These are phyloP conservation scores for Bruguiera sexangula DNA, from an alignment of 345 rosid genomes.

Conservation along the genomic window DNA sequence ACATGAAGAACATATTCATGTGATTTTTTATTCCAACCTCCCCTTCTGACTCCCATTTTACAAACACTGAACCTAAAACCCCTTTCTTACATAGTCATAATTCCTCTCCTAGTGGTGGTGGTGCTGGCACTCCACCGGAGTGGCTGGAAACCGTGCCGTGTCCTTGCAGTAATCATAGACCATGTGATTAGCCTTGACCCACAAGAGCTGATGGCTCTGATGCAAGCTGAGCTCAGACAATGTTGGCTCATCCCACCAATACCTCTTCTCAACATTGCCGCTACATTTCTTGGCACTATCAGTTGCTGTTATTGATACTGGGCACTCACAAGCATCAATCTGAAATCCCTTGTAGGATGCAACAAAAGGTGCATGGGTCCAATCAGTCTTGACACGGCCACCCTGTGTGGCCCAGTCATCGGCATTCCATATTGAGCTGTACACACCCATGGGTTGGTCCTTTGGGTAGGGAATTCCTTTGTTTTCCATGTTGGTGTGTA, in stretches of 20 bases:
- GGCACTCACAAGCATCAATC: constrained; percentile 76
- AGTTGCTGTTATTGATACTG: constrained; percentile 36
- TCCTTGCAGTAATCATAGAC: constrained; percentile 84
- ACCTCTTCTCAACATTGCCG: constrained; percentile 50
- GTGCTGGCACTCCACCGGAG: constrained; percentile 86
- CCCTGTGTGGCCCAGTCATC: constrained; percentile 99
- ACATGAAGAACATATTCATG: constrained; percentile 28
- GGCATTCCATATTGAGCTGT: constrained; percentile 98
- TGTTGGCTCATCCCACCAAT: constrained; percentile 91
- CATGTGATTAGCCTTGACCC: constrained; percentile 93
- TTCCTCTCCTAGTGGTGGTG: constrained; percentile 38
- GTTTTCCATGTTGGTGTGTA: constrained; percentile 78
- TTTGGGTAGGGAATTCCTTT: constrained; percentile 84
- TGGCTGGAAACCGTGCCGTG: constrained; percentile 62
- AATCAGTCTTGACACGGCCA: constrained; percentile 86
- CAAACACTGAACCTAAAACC: background rate
- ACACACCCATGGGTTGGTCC: constrained; percentile 93
- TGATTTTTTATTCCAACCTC: background rate
- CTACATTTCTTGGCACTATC: constrained; percentile 58
- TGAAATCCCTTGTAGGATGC: constrained; percentile 83
- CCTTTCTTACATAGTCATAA: background rate
- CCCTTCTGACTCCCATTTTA: background rate
- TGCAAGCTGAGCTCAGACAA: constrained; percentile 64
- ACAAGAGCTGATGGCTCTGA: constrained; percentile 84
- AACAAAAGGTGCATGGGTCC: constrained; percentile 94